These are phyloP conservation scores for Chionographis japonica DNA, from an alignment of 106 monocot genomes.

Conservation along the genomic window DNA sequence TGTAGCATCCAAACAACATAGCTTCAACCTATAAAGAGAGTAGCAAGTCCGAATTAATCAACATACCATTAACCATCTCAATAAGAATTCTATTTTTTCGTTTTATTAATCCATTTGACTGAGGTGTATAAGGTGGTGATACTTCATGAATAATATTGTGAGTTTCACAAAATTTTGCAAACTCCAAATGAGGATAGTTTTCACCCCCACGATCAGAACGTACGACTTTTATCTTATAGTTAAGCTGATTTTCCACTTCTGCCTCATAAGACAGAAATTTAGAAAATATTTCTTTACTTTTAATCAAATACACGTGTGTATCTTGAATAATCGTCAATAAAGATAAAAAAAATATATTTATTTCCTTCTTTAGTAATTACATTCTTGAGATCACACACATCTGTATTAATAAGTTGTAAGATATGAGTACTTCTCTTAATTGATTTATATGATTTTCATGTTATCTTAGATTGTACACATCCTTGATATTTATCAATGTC, in stretches of 20 bases:
- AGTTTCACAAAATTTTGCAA: neutral
- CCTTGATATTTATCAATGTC: neutral
- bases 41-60: neutral
- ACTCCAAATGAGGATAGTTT: neutral
- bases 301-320: neutral
- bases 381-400: neutral
- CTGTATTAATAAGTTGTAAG: neutral
- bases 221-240: neutral
- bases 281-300: neutral
- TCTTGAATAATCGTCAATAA: neutral
- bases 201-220: neutral
- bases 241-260: neutral
- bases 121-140: neutral
- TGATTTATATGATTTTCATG: neutral
- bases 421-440: neutral
- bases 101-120: neutral
- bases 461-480: neutral
- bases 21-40: neutral
- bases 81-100: neutral
- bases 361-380: neutral
- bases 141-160: neutral
- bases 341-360: neutral
- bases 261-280: neutral
- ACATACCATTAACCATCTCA: neutral
- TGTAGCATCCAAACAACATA: neutral